Base-by-base conservation (phyloP, 139 green algal species). In the Pleodorina starrii region DNA sequence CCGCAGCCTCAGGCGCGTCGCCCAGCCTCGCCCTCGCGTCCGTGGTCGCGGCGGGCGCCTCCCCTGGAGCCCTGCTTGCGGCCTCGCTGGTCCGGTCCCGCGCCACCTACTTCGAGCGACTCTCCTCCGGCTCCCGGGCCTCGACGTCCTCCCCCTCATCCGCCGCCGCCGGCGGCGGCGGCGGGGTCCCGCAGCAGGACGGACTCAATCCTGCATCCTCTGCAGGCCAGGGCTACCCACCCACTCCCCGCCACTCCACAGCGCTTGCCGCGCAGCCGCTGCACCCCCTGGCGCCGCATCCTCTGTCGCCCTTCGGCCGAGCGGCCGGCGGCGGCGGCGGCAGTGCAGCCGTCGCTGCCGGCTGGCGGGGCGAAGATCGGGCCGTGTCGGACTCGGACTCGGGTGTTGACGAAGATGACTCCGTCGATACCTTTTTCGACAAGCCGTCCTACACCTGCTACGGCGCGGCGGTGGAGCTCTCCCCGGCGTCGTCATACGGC, bases 231-330 rank as follows among this genome's bases (percentile, higher is more conserved):
- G 54, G 54, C 9, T 66, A 25, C 29, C 29, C 54, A 25, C 29
- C 54, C 54, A 66, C 54, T 66, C 21, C 59, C 6, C 57, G 79
- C 25, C 79, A 72, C 36, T 85, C 78, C n/a, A 60, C 59, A 0
- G 38, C 27, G 12, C 42, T 86, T 23, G 42, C 79, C 5, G n/a
- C 57, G 16, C 79, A 76, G 9, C 79, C 57, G 14, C 42, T 86
- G 57, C 79, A 86, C 42, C 79, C 79, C 25, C 59, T 86, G 57
- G 57, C 79, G 17, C 36, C 4, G 14, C 57, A 86, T 40, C 79
- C 79, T 0, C 42, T 86, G 27, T 23, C 57, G 42, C 16, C 14
- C 12, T 9, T 36, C 12, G 21, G 42, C 17, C 72, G 72, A 40
- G 29, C 57, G 57, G 17, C 14, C 32, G 68, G 68, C 14, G 68